A percentile compares a stretch with the other conserved stretches of the same genome.
phyloP scores from a whole-genome alignment of 768 basidiomycete species.

The Tricholomella constricta region DNA sequence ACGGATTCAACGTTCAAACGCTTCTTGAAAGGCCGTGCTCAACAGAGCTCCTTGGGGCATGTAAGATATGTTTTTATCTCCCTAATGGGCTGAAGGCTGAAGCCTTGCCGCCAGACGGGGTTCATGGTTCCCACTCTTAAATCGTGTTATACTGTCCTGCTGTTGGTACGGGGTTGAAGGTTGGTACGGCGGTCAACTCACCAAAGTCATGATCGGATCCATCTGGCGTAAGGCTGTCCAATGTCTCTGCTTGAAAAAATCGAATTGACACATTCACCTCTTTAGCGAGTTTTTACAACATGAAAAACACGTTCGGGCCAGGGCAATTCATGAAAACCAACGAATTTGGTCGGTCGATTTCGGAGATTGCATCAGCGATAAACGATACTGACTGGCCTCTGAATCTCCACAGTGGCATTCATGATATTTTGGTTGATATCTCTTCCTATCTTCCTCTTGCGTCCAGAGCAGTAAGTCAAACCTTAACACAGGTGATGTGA shows the following conservation, averaged over 20 bases:
- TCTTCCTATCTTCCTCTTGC: constrained; percentile 27
- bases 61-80: constrained; percentile 11
- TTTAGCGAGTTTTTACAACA: constrained; percentile 32
- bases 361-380: too few species aligned
- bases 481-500: background rate
- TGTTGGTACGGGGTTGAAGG: constrained; percentile 33
- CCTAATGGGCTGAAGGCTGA: background rate
- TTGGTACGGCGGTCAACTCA: constrained; percentile 34
- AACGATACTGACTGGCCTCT: too few species aligned
- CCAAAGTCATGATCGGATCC: constrained; percentile 33
- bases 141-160: constrained; percentile 33
- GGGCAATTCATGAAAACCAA: constrained; percentile 30
- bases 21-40: constrained; percentile 21
- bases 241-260: background rate
- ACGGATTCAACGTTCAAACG: background rate
- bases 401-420: constrained; percentile 20
- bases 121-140: constrained; percentile 29
- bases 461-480: constrained; percentile 29
- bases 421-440: constrained; percentile 31
- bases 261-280: background rate
- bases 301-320: constrained; percentile 29
- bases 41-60: constrained; percentile 30
- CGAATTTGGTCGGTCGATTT: constrained; percentile 27
- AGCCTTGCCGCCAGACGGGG: constrained; percentile 21
- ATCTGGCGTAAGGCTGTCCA: constrained; percentile 29